Evolutionary conservation across 768 basidiomycete species (phyloP).

Genomic region (Hygrophoropsis aurantiaca): DNA sequence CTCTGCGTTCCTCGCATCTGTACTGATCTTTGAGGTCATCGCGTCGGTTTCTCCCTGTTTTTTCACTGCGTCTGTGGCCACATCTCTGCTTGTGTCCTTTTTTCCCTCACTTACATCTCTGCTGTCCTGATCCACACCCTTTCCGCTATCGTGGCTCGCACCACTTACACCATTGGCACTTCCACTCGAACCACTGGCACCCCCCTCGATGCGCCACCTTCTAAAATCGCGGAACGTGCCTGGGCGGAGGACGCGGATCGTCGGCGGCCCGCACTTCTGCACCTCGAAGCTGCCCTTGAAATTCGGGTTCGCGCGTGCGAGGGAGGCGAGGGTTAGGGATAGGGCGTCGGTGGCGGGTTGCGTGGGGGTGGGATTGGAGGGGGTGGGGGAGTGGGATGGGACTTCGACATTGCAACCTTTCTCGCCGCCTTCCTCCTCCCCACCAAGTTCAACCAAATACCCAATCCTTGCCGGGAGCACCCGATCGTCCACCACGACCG

Average conservation of each 20-base stretch:
- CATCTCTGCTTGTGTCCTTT: no score
- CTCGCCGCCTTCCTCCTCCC: constrained; percentile 4
- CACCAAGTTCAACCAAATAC: constrained; percentile 6
- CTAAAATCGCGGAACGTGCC: constrained; percentile 6
- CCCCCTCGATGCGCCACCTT: not conserved
- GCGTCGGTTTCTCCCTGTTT: no score
- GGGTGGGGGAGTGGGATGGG: not conserved
- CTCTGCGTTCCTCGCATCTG: no score
- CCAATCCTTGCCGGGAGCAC: constrained; percentile 1
- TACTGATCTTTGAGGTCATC: no score
- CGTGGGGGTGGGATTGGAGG: not conserved
- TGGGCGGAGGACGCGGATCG: not conserved
- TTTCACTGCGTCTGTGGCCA: no score
- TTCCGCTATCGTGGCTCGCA: no score
- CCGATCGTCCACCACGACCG: constrained; percentile 4
- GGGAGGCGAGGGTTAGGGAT: not conserved
- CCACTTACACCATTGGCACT: no score
- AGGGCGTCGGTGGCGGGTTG: not conserved
- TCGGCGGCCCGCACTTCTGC: not conserved
- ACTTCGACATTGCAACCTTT: not conserved
- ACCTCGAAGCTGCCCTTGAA: not conserved
- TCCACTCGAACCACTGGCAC: no score
- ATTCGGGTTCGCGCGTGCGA: not conserved
- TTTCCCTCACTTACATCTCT: no score
- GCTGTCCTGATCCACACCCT: no score